Base-by-base conservation (phyloP, 495 filamentous ascomycete species). In the Penicillium lividum region DNA sequence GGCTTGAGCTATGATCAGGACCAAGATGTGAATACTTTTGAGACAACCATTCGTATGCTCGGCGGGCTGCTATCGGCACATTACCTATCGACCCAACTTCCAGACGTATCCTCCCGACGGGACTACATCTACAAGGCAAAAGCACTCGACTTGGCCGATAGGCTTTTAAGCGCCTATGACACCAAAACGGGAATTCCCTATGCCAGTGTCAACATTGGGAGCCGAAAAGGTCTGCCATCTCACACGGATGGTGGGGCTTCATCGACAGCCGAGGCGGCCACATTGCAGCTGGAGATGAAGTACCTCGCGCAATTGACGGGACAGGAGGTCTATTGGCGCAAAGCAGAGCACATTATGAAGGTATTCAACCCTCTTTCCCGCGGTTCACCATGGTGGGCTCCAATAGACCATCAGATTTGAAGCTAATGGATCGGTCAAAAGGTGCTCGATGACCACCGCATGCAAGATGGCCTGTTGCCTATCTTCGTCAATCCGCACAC, bases 31-130 rank as follows among this genome's bases (percentile, higher is more conserved):
- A 93, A 89, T 68, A 93, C 90, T 10, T 95, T 95, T 64, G 91
- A 95, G 70, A 94, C 90, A 0, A 95, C 91, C 0, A 95, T 94
- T 54, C 86, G 91, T 50, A 93, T 95, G 90, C 75, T 95, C 38
- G 91, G 91, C 13, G 91, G 91, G 4, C 80, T 95, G 25, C 77
- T 95, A 28, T 93, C 91, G 7, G 91, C 91, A 28, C 89, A 95
- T 62, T 95, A 93, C 64, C 81, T 95, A 3, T 89, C 87, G 29
- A 86, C 82, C 33, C 70, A 77, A 57, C 86, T 75, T 63, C 84
- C 86, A 15, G 79, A 86, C 57, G 67, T 73, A 30, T 84, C 82
- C 3, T 73, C 78, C 1, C 76, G 80, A 1, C 84, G 83, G 2
- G 87, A 91, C 65, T 90, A 93, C 64, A 73, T 95, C 9, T 95